Conservation (phyloP, 2,329 filamentous ascomycete genomes). For the Ophiostoma populinum region DNA sequence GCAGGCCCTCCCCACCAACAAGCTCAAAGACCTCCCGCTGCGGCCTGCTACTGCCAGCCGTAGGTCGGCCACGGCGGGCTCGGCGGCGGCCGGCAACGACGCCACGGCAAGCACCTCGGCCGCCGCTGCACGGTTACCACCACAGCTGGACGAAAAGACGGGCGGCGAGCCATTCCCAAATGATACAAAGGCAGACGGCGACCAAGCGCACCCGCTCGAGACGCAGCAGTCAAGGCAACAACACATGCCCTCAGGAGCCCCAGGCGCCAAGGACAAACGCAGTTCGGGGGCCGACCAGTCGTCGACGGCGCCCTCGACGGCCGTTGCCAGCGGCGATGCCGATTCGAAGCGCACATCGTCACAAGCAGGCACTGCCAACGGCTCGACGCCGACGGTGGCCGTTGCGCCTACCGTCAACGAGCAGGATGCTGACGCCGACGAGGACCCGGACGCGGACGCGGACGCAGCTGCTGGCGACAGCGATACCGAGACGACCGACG, state of each 20-base stretch:
- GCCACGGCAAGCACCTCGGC: slow-evolving; percentile 29
- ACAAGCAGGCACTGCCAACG: slow-evolving; percentile 18
- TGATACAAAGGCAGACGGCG: too few species aligned
- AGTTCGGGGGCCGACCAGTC: slow-evolving; percentile 28
- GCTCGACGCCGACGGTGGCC: slow-evolving; percentile 22
- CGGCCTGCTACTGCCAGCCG: slow-evolving; percentile 37
- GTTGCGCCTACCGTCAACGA: slow-evolving; percentile 21
- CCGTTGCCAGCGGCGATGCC: slow-evolving; percentile 16
- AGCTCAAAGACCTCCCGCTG: slow-evolving; percentile 38
- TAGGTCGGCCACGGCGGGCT: slow-evolving; percentile 27
- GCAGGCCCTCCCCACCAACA: slow-evolving; percentile 34
- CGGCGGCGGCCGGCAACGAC: not conserved
- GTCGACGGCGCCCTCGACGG: slow-evolving; percentile 7
- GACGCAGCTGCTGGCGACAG: slow-evolving; percentile 27
- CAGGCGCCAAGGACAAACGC: slow-evolving; percentile 24
- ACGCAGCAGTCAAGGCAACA: slow-evolving; percentile 10
- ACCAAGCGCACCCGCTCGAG: slow-evolving; percentile 9
- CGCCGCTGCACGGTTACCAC: slow-evolving; percentile 14
- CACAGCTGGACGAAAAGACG: slow-evolving; percentile 33
- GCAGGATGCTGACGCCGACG: slow-evolving; percentile 1
- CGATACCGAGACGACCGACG: slow-evolving; percentile 52
- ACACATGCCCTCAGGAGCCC: slow-evolving; percentile 7
- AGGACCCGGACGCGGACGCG: not conserved
- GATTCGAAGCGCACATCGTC: slow-evolving; percentile 26
- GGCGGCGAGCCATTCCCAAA: too few species aligned